phyloP scores from a whole-genome alignment of 495 filamentous ascomycete species.

The Trichoderma virens region DNA sequence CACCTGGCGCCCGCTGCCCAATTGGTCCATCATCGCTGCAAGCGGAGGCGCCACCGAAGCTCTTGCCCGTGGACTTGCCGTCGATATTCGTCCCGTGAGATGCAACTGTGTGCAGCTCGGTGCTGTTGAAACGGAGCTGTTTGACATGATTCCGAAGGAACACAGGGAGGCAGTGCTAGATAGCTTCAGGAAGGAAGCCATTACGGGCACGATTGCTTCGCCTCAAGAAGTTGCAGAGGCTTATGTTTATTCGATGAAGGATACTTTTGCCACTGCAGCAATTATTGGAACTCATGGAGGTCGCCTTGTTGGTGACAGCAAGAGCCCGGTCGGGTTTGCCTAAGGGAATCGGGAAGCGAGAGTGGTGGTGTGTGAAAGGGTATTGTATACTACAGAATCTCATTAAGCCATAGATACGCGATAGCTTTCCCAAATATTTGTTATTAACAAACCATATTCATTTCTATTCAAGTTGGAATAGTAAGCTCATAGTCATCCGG shows the following conservation, averaged over 20 bases:
- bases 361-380: neutral
- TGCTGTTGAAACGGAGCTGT: slow-evolving; percentile 45
- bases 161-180: slow-evolving; percentile 17
- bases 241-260: slow-evolving; percentile 58
- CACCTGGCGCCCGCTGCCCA: slow-evolving; percentile 34
- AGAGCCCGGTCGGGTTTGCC: neutral
- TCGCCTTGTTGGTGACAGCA: neutral
- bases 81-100: slow-evolving; percentile 50
- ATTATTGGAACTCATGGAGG: slow-evolving; percentile 16
- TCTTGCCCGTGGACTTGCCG: slow-evolving; percentile 43
- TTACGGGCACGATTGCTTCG: slow-evolving; percentile 39
- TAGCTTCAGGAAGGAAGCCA: slow-evolving; percentile 18
- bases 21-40: slow-evolving; percentile 38
- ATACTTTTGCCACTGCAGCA: slow-evolving; percentile 22
- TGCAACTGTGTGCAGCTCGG: slow-evolving; percentile 55
- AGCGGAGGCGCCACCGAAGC: slow-evolving; percentile 31
- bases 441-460: too few species aligned
- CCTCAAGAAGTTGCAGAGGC: slow-evolving; percentile 56
- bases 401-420: neutral
- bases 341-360: neutral
- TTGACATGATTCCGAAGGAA: slow-evolving; percentile 23
- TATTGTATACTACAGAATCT: neutral
- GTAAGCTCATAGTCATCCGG: neutral
- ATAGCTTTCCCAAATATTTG: neutral
- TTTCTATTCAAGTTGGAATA: neutral